Conservation (phyloP, 352 stramenopile genomes). For the Pythium aquatile region DNA sequence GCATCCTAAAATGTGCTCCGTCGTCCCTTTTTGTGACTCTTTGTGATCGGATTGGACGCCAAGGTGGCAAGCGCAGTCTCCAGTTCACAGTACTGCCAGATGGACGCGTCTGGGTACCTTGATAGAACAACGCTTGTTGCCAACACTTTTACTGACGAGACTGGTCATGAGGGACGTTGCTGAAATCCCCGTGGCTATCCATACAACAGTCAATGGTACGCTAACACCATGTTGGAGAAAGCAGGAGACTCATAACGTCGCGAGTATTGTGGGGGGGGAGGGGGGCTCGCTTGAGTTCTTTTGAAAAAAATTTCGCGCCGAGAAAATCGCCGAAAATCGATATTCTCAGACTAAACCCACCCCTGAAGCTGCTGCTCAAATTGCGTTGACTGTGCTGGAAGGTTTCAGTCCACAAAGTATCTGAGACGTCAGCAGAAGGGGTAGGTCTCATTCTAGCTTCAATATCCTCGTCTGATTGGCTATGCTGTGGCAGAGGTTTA, state of each 20-base stretch:
- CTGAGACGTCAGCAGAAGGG: neutral
- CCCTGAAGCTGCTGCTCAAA: neutral
- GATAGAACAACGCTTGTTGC: neutral
- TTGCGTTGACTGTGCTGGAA: neutral
- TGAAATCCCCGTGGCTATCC: neutral
- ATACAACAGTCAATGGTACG: too few relatives aligned
- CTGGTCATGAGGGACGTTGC: neutral
- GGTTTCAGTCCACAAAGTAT: neutral
- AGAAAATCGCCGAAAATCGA: neutral
- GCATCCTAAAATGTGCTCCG: neutral
- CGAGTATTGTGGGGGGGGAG: too few relatives aligned
- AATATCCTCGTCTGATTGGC: conserved; percentile 8
- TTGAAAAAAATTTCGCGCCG: neutral
- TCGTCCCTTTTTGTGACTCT: neutral
- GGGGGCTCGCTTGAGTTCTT: neutral
- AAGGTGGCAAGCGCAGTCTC: neutral
- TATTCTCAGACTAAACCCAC: neutral
- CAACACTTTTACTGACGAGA: neutral
- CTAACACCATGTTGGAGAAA: too few relatives aligned
- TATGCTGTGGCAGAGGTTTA: neutral
- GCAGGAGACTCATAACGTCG: too few relatives aligned
- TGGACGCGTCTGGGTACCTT: neutral
- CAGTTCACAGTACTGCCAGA: neutral
- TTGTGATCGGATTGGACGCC: neutral
- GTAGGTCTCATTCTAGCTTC: neutral